phyloP scores from a whole-genome alignment of 78 protist genomes.

The Speleostelium caveatum region DNA sequence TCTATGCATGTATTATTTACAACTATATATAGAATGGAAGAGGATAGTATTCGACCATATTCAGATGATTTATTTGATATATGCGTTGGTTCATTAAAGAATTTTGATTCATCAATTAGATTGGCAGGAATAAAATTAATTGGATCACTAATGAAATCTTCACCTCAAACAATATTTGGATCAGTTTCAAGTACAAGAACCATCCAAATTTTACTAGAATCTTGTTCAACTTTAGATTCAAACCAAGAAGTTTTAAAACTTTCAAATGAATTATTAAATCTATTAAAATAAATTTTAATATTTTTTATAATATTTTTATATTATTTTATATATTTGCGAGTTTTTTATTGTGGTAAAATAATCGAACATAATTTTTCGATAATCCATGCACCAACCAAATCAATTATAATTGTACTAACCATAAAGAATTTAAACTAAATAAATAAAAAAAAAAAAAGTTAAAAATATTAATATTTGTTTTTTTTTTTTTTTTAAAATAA shows the following conservation, averaged over 20 bases:
- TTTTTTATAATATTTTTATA: too few relatives aligned
- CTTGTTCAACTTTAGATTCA: not conserved
- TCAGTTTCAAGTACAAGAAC: not conserved
- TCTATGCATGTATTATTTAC: not conserved
- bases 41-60: not conserved
- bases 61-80: constrained; percentile 9
- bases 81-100: not conserved
- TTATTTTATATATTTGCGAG: too few relatives aligned
- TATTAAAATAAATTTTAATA: constrained; percentile 10
- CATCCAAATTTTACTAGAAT: not conserved
- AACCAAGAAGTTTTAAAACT: not conserved
- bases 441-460: not conserved
- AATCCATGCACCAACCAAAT: constrained; percentile 60
- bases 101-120: not conserved
- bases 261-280: not conserved
- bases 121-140: not conserved
- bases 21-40: not conserved
- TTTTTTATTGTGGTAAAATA: not conserved
- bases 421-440: constrained; percentile 11
- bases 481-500: too few relatives aligned
- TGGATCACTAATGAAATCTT: constrained; percentile 6
- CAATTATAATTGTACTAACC: constrained; percentile 21
- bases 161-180: not conserved
- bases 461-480: too few relatives aligned
- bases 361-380: constrained; percentile 51